Conservation (phyloP, 31 red algal genomes). For the Porphyra umbilicalis region DNA sequence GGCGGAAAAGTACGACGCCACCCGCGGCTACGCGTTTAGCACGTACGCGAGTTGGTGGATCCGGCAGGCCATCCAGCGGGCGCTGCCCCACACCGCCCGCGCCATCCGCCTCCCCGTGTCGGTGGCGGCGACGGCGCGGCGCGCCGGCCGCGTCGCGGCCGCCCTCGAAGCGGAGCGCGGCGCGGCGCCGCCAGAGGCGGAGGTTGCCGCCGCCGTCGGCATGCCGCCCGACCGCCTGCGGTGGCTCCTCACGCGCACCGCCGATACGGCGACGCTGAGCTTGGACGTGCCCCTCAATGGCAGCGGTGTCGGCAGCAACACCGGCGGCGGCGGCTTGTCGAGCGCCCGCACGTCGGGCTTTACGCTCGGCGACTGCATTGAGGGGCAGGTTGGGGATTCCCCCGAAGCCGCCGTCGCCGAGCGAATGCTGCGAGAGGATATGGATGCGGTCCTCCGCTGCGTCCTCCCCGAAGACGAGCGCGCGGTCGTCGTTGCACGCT, state of each 20-base stretch:
- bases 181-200: neutral
- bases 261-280: neutral
- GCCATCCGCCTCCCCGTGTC: neutral
- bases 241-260: neutral
- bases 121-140: neutral
- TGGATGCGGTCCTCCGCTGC: constrained; percentile 33
- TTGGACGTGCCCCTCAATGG: neutral
- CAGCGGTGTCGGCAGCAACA: neutral
- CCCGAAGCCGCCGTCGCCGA: constrained; percentile 26
- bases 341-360: constrained; percentile 9
- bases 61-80: neutral
- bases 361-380: constrained; percentile 32
- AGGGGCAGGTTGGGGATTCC: constrained; percentile 1
- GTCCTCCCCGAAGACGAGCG: constrained; percentile 21
- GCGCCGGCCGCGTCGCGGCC: neutral
- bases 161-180: neutral
- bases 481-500: constrained; percentile 35
- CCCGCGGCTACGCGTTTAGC: constrained; percentile 27
- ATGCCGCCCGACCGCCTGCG: neutral
- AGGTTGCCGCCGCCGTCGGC: neutral
- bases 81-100: neutral
- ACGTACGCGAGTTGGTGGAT: constrained; percentile 60
- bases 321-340: neutral
- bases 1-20: constrained; percentile 28
- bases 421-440: constrained; percentile 25